A percentile compares a stretch with the other conserved stretches of the same genome.
phyloP scores from a whole-genome alignment of 192 early-diverging fungal species.

The Chytriomyces confervae region DNA sequence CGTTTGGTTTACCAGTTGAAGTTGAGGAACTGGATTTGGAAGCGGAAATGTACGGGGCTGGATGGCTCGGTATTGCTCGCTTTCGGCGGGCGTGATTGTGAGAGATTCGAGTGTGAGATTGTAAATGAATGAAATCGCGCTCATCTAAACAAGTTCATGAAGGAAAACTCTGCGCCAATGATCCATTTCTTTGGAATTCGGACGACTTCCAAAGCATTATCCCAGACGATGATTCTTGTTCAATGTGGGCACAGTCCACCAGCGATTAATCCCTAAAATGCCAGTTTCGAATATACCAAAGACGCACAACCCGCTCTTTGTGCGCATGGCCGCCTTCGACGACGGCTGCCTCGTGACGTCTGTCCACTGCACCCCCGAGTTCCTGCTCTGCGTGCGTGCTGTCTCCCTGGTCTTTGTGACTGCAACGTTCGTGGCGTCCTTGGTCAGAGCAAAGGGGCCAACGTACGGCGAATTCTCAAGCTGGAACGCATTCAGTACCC shows the following conservation, averaged over 20 bases:
- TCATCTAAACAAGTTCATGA: slow-evolving; percentile 44
- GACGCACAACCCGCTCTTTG: neutral
- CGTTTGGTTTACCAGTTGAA: neutral
- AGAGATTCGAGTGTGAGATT: slow-evolving; percentile 55
- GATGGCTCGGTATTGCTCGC: slow-evolving; percentile 5
- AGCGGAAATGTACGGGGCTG: neutral
- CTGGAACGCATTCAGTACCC: neutral
- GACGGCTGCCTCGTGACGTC: neutral
- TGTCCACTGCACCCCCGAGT: neutral
- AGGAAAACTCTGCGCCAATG: neutral
- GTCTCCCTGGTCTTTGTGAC: neutral
- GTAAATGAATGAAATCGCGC: slow-evolving; percentile 62
- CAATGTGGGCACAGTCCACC: neutral
- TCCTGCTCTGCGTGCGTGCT: neutral
- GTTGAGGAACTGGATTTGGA: neutral
- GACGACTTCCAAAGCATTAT: neutral
- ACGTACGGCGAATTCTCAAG: neutral
- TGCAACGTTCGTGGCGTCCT: neutral
- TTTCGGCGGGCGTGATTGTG: slow-evolving; percentile 50
- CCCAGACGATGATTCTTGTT: neutral
- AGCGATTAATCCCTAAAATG: neutral
- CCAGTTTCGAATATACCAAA: neutral
- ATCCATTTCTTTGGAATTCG: neutral
- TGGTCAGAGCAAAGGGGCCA: neutral
- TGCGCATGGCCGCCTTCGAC: neutral